Evolutionary conservation across 2,329 filamentous ascomycete species (phyloP), one percentile per base, ranked within the genome.

Genomic region (Xylaria sp.): DNA sequence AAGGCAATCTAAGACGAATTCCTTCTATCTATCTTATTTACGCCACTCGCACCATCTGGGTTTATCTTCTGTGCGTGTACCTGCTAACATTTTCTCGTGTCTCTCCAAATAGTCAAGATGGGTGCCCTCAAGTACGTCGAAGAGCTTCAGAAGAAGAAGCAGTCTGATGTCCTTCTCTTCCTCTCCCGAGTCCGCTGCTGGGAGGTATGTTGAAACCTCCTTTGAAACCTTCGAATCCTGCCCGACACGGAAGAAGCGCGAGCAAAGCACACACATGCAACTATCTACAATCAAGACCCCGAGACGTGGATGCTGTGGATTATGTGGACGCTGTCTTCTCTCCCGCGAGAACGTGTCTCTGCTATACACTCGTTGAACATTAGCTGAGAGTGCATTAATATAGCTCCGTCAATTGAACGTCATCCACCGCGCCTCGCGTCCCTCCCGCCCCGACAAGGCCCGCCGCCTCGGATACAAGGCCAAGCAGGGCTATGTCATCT

Each of bases 91-190:
- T 53, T 69, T 56, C 42, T 64, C 32, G 53, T 60, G 32, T 60
- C 53, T 21, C 34, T 36, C 3, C 30, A 72, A 36, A 78, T 77
- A 88, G 86, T 81, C 83, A 89, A 95, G 90, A 98, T 98, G 96
- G 96, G 96, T 93, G 95, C 95, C 89, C 93, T 98, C 86, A 99
- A 99, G 89, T 99, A 97, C 89, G 93, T 99, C 88, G 97, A 99
- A 91, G 96, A 99, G 91, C 92, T 99, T 89, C 94, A 98, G 86
- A 98, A 99, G 94, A 98, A 97, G 93, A 99, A 99, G 94, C 96
- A 99, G 92, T 97, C 93, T 85, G 96, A 99, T 90, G 92, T 99
- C 83, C 93, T 98, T 89, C 94, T 94, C 89, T 99, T 99, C 91
- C 92, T 99, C 88, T 93, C 98, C 86, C 95, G 94, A 85, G 94